Conservation (phyloP, 768 basidiomycete genomes). For the Candolleomyces aberdarensis region DNA sequence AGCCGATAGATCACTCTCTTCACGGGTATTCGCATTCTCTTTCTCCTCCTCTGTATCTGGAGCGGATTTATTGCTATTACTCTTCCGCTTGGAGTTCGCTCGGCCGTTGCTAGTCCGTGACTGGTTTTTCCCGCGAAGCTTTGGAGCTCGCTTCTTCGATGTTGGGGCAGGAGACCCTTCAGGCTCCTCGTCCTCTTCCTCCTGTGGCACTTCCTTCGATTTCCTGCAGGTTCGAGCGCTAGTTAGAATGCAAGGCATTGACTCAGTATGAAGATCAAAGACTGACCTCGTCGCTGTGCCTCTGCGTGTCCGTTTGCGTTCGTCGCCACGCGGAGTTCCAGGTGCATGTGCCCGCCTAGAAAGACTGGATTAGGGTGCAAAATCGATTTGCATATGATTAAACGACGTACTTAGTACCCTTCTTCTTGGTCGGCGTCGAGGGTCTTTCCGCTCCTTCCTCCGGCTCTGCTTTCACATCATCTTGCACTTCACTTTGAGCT, state of each 20-base stretch:
- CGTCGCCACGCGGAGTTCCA: constrained; percentile 3
- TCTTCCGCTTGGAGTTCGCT: not conserved
- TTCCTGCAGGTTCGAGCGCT: not conserved
- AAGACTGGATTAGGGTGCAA: too few species aligned
- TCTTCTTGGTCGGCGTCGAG: constrained; percentile 3
- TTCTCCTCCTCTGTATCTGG: constrained; percentile 3
- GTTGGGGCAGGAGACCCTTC: not conserved
- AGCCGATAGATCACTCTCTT: not conserved
- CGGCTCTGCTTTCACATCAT: not conserved
- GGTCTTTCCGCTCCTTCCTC: not conserved
- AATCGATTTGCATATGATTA: not conserved
- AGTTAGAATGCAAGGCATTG: not conserved
- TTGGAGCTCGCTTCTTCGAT: not conserved
- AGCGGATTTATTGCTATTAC: not conserved
- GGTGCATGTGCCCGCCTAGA: constrained; percentile 6
- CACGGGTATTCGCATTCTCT: not conserved
- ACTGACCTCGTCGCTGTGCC: not conserved
- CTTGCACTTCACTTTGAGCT: not conserved
- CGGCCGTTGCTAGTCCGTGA: not conserved
- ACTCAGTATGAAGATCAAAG: not conserved
- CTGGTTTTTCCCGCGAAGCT: not conserved
- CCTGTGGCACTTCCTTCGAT: not conserved
- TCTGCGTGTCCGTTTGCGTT: constrained; percentile 9
- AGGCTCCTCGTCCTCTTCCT: constrained; percentile 1
- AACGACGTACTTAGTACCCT: constrained; percentile 5